These are phyloP conservation scores for Schrenkiella parvula DNA, from an alignment of 345 rosid genomes.

Conservation along the genomic window DNA sequence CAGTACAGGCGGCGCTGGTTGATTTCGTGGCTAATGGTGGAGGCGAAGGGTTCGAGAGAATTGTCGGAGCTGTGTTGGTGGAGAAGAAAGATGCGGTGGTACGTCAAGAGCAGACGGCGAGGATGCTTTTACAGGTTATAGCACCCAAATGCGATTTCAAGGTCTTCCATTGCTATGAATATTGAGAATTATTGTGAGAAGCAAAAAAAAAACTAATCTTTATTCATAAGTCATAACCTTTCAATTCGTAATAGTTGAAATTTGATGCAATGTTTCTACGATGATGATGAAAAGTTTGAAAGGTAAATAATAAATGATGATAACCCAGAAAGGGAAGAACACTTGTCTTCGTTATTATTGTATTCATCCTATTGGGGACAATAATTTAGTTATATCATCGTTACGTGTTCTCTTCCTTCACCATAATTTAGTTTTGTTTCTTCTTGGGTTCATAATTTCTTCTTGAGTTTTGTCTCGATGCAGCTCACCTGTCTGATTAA, in stretches of 20 bases:
- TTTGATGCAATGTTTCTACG: background rate
- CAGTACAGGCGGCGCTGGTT: slow-evolving; percentile 84
- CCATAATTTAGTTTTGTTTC: background rate
- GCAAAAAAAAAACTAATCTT: background rate
- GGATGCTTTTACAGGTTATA: slow-evolving; percentile 51
- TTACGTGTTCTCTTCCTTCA: background rate
- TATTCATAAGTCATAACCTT: background rate
- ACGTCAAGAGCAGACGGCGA: slow-evolving; percentile 47
- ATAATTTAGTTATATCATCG: background rate
- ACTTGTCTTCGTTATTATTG: background rate
- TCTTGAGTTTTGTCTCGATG: background rate
- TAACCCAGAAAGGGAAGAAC: background rate
- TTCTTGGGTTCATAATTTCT: background rate
- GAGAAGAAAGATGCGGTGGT: slow-evolving; percentile 61
- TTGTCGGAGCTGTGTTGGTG: slow-evolving; percentile 59
- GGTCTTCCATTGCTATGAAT: slow-evolving; percentile 54
- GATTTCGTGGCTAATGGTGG: slow-evolving; percentile 49
- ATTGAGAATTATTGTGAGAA: background rate
- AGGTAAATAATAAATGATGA: background rate
- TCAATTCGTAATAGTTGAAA: background rate
- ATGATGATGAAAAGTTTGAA: background rate
- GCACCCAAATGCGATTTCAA: slow-evolving; percentile 57
- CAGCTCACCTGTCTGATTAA: background rate
- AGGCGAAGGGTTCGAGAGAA: slow-evolving; percentile 58
- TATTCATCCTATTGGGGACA: background rate